Evolutionary conservation across 108 stramenopile species (phyloP), one percentile per base, ranked within the genome.

Genomic region (Cylindrotheca closterium): DNA sequence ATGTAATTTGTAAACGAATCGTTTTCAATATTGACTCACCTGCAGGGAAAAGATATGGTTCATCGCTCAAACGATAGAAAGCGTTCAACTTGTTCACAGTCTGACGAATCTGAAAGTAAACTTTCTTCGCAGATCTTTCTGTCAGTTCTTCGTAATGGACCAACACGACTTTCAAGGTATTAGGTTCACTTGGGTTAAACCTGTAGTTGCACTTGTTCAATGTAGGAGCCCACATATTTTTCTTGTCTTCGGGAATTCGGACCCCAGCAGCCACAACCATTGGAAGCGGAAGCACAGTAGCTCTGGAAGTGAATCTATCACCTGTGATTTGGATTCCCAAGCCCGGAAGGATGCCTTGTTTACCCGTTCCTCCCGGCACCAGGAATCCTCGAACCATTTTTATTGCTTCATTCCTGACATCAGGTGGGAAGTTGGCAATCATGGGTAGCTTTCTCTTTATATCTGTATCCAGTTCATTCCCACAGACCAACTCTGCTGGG

Each of bases 391-490:
- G 51, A 30, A 86, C 78, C 47, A 75, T 72, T 2, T 86, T 81
- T 49, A 86, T 80, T 1, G 79, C 85, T 28, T 58, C 52, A 65
- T 80, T 73, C 31, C 80, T 33, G 2, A 26, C 51, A 18, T 72
- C 62, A 18, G 85, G 85, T 15, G 65, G 77, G 55, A 68, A 86
- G 42, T 77, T 80, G 0, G 85, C 85, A 75, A 86, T 82, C 75
- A 72, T 65, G 4, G 85, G 85, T 15, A 86, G 71, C 64, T 80
- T 72, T 51, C 75, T 57, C 70, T 78, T 77, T 10, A 86, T 55
- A 3, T 53, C 25, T 2, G 37, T 12, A 28, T 82, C 85, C 12
- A 86, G 70, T 55, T 86, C 85, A 61, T 82, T 86, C n/a, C 77
- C 81, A 23, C 73, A 65, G 22, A 86, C 79, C 10, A 86, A 47